phyloP scores from a whole-genome alignment of 2,329 filamentous ascomycete genomes.

The Curvularia spicifera region DNA sequence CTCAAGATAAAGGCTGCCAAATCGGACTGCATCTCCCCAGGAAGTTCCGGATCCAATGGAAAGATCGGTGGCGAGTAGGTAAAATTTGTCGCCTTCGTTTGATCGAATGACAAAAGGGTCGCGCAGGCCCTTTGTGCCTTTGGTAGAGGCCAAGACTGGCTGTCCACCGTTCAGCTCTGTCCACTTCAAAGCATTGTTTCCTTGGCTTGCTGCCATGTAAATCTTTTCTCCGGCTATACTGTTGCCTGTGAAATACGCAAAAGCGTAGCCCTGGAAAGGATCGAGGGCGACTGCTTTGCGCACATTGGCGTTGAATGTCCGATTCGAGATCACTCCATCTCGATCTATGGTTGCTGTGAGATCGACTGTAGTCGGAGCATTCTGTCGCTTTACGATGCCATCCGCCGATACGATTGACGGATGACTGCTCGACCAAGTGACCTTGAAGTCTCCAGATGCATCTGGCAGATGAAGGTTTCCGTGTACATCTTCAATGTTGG shows the following conservation, averaged over 20 bases:
- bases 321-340: slow-evolving; percentile 27
- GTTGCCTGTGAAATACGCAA: slow-evolving; percentile 60
- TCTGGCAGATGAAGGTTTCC: slow-evolving; percentile 51
- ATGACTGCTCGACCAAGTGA: slow-evolving; percentile 51
- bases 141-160: slow-evolving; percentile 55
- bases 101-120: slow-evolving; percentile 63
- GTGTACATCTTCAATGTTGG: slow-evolving; percentile 49
- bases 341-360: slow-evolving; percentile 48
- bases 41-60: slow-evolving; percentile 62
- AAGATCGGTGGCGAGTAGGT: slow-evolving; percentile 60
- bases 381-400: slow-evolving; percentile 49
- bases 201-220: slow-evolving; percentile 59
- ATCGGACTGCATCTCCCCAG: slow-evolving; percentile 57
- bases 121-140: slow-evolving; percentile 59
- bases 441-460: slow-evolving; percentile 34
- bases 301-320: slow-evolving; percentile 47
- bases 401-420: slow-evolving; percentile 44
- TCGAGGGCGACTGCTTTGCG: slow-evolving; percentile 43
- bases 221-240: slow-evolving; percentile 58
- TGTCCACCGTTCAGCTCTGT: slow-evolving; percentile 57
- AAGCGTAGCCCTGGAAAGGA: slow-evolving; percentile 56
- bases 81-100: slow-evolving; percentile 59
- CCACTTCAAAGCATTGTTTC: slow-evolving; percentile 61
- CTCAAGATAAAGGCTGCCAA: slow-evolving; percentile 59
- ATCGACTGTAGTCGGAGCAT: slow-evolving; percentile 34